phyloP scores from a whole-genome alignment of 1,284 basidiomycete species.

The Megacollybia platyphylla region DNA sequence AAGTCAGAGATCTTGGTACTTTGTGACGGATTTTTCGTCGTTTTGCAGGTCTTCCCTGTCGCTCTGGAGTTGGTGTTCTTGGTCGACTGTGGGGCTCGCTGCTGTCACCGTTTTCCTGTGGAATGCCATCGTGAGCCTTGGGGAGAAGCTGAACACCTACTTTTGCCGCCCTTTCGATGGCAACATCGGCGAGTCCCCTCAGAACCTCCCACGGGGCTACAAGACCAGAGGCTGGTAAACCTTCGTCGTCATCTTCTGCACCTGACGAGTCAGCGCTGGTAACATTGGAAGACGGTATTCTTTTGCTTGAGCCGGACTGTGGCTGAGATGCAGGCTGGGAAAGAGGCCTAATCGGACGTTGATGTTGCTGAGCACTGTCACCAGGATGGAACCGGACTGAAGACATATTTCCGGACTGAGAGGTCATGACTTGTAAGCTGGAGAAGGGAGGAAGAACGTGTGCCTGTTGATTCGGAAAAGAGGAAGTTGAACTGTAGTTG shows the following conservation, averaged over 20 bases:
- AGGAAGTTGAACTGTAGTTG: neutral
- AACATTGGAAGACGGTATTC: constrained; percentile 35
- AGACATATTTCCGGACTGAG: constrained; percentile 35
- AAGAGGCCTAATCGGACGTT: constrained; percentile 8
- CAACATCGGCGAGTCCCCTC: constrained; percentile 67
- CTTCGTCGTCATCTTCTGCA: constrained; percentile 58
- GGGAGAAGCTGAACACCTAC: constrained; percentile 20
- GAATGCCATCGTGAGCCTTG: neutral
- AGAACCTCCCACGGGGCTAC: constrained; percentile 78
- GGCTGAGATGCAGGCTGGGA: constrained; percentile 32
- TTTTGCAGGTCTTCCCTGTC: constrained; percentile 52
- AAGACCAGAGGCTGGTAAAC: constrained; percentile 67
- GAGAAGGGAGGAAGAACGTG: constrained; percentile 62
- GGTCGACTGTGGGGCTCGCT: constrained; percentile 65
- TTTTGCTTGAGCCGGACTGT: constrained; percentile 40
- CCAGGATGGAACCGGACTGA: constrained; percentile 42
- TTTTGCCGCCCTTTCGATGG: constrained; percentile 63
- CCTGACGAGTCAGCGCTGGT: constrained; percentile 71
- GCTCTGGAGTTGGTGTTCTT: constrained; percentile 56
- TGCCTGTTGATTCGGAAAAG: constrained; percentile 17
- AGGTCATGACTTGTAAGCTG: constrained; percentile 47
- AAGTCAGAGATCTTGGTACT: constrained; percentile 34
- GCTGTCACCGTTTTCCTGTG: constrained; percentile 60
- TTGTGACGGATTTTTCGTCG: constrained; percentile 57
- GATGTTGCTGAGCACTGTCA: constrained; percentile 24